Base-by-base conservation (phyloP, 495 filamentous ascomycete species). In the Trichoderma parareesei region DNA sequence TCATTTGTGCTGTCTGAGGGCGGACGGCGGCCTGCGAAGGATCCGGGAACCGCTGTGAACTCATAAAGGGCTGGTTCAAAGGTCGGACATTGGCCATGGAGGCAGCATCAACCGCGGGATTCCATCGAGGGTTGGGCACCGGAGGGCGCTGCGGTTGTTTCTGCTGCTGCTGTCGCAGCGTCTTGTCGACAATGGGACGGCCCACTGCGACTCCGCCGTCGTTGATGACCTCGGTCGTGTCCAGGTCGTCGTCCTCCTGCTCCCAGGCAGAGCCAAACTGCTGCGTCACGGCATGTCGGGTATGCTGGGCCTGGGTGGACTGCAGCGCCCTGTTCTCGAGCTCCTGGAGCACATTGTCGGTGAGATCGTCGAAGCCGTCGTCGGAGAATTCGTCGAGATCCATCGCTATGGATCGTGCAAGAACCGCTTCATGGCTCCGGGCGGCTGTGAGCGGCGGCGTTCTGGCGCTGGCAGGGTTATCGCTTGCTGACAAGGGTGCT, bases 381-480 rank as follows among this genome's bases (percentile, higher is more conserved):
- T 82, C 79, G 35, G 75, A 78, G 49, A 76, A 82, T 10, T 78
- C 75, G 72, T 82, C 79, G 76, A 82, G 79, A 64, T 66, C 60
- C 62, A 55, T 38, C 10, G 1, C 20, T 41, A 57, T 57, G 53
- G 53, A 35, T 57, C 53, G 11, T 37, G 27, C 20, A 37, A 35
- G 9, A 33, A 4, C 16, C 13, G 53, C 53, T 18, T 57, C 53
- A 37, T 57, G 53, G 53, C 53, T 57, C 53, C 14, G 16, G 53
- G 53, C 53, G 20, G 20, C 53, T 57, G 37, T 16, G 53, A 33
- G 53, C 20, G 10, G 53, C 53, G 20, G 35, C 13, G 5, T 57
- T 27, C 27, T 27, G 27, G 27, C 27, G 27, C 27, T 57, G 53
- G 44, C 46, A 49, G 16, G n/a, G 46, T 16, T 18, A 49, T 49